Conservation (phyloP, 768 basidiomycete genomes). For the Postia placenta region DNA sequence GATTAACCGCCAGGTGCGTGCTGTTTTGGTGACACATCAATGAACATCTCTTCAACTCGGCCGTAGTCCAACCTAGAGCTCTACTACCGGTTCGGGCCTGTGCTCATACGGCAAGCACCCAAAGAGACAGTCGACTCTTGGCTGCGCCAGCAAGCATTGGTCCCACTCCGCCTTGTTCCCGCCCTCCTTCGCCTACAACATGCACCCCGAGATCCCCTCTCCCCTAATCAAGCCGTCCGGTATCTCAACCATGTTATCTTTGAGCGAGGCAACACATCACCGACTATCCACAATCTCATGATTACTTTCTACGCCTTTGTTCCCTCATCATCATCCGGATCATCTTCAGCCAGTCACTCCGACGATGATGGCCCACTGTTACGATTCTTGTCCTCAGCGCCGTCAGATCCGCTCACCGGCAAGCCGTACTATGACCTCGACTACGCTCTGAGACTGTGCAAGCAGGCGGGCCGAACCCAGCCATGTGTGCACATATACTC, state of each 20-base stretch:
- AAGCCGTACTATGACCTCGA: conserved; percentile 96
- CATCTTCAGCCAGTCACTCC: conserved; percentile 30
- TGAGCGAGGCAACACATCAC: conserved; percentile 70
- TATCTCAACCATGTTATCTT: conserved; percentile 86
- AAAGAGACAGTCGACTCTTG: conserved; percentile 91
- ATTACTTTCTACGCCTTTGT: conserved; percentile 77
- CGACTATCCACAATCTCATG: conserved; percentile 90
- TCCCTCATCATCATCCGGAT: conserved; percentile 33
- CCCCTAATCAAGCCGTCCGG: conserved; percentile 81
- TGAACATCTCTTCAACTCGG: conserved; percentile 3
- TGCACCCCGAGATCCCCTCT: conserved; percentile 60
- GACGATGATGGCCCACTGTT: conserved; percentile 75
- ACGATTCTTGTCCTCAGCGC: conserved; percentile 78
- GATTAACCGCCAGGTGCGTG: conserved; percentile 78
- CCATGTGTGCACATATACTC: conserved; percentile 96
- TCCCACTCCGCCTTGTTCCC: conserved; percentile 83
- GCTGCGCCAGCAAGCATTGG: conserved; percentile 74
- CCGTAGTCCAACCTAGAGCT: conserved; percentile 73
- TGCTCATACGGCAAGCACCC: conserved; percentile 79
- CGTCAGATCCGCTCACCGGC: conserved; percentile 73
- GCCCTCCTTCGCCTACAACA: conserved; percentile 81
- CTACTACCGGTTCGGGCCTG: conserved; percentile 90
- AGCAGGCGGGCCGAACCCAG: conserved; percentile 70
- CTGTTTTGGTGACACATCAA: not conserved
- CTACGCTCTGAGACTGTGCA: conserved; percentile 91